These are phyloP conservation scores for Cladorrhinum sp. DNA, from an alignment of 2,329 filamentous ascomycete genomes.

Conservation along the genomic window DNA sequence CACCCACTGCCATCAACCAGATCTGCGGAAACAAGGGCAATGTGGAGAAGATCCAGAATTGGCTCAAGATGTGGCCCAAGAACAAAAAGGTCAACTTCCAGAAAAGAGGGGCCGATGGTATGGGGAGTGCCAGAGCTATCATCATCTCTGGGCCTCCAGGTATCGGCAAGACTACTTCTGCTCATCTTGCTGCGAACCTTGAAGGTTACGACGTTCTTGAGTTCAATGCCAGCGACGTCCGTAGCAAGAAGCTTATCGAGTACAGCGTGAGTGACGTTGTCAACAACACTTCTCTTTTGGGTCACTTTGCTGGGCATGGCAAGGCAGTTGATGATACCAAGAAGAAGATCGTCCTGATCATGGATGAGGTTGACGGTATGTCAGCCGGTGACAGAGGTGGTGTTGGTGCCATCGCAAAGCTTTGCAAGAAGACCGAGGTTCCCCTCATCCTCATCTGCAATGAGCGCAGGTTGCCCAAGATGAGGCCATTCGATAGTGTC, in stretches of 20 bases:
- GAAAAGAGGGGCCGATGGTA: conserved; percentile 77
- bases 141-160: conserved; percentile 94
- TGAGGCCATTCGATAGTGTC: conserved; percentile 93
- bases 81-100: conserved; percentile 79
- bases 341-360: conserved; percentile 93
- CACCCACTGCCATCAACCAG: conserved; percentile 76
- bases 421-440: conserved; percentile 92
- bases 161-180: conserved; percentile 96
- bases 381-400: conserved; percentile 94
- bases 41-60: conserved; percentile 85
- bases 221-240: conserved; percentile 90
- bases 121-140: conserved; percentile 79
- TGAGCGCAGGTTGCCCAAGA: conserved; percentile 87
- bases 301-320: conserved; percentile 83
- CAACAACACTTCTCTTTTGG: conserved; percentile 87
- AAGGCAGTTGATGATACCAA: conserved; percentile 76
- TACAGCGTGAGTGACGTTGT: conserved; percentile 83
- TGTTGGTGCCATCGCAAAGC: conserved; percentile 87
- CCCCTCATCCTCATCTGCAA: conserved; percentile 98
- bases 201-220: conserved; percentile 93
- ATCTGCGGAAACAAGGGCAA: conserved; percentile 92
- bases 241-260: conserved; percentile 95
- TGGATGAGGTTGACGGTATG: conserved; percentile 99
- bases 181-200: conserved; percentile 87
- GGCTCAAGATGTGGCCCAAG: conserved; percentile 80